Evolutionary conservation across 2,329 filamentous ascomycete genomes (phyloP), one percentile per base, ranked within the genome.

Genomic region (Hypomyces perniciosus): DNA sequence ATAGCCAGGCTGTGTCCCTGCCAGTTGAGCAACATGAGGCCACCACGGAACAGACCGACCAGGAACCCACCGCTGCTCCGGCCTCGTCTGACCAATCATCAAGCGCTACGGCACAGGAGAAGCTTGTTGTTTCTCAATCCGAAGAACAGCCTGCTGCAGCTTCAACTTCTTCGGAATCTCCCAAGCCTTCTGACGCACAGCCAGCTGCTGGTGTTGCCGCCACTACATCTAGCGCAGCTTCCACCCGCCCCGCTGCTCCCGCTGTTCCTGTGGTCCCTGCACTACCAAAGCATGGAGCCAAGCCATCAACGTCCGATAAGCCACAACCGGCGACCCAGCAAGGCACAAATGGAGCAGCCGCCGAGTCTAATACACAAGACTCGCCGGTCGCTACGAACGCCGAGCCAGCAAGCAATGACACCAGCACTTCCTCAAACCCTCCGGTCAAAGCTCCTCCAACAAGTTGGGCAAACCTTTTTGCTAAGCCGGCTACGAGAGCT

Each of bases 231-330:
- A 42, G 60, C 4, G 42, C 34, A 9, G 9, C 26, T 35, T 13
- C 10, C 57, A 37, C 59, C 56, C 72, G 71, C 7, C 54, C 69
- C 10, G 65, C 68, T 20, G 60, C 68, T 5, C 70, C 59, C 27
- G 72, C 72, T 1, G 56, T 74, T 39, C 75, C 76, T 4, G 66
- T 75, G n/a, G 53, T 79, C 26, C 77, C 77, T 6, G 70, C 64
- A 33, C 57, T 77, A 7, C 74, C 76, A 6, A 78, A 74, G 60
- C 56, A 55, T 27, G 54, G 54, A 8, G 61, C 61, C 30, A 70
- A 66, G 54, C 46, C 58, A 7, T 42, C 54, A 28, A 66, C 63
- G 46, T 51, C 50, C 9, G 50, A 49, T 3, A 50, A 49, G 8
- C n/a, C 46, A 10, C 45, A 44, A 8, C 33, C 53, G 28, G 28